Conservation (phyloP, 164 flowering plant genomes). For the Vitis cinerea region DNA sequence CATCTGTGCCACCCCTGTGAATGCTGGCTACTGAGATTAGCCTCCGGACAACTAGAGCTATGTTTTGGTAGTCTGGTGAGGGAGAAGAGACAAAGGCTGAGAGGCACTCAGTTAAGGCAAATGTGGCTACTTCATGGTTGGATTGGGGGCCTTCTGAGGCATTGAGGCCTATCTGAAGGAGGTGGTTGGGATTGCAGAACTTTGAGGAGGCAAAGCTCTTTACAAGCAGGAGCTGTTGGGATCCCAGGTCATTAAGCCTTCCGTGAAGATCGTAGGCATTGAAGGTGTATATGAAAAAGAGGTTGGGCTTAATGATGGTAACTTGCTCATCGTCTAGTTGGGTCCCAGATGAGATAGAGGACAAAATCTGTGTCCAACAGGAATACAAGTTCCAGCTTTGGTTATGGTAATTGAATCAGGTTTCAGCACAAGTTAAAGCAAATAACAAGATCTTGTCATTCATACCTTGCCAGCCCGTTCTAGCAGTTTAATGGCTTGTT, state of each 20-base stretch:
- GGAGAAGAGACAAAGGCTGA: constrained; percentile 45
- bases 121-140: constrained; percentile 55
- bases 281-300: constrained; percentile 63
- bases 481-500: constrained; percentile 60
- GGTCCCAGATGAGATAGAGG: constrained; percentile 27
- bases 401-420: no score
- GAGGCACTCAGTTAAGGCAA: constrained; percentile 52
- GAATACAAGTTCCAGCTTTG: no score
- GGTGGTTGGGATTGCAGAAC: constrained; percentile 43
- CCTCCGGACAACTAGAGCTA: constrained; percentile 51
- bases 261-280: constrained; percentile 60
- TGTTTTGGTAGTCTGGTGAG: constrained; percentile 48
- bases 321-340: constrained; percentile 27
- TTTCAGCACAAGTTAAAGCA: no score
- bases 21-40: constrained; percentile 40
- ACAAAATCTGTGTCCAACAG: constrained; percentile 49
- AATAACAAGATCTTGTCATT: no score
- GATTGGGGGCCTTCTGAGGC: constrained; percentile 48
- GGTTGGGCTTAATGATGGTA: constrained; percentile 38
- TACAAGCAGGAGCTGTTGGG: constrained; percentile 55
- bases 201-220: constrained; percentile 51
- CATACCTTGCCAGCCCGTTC: constrained; percentile 82
- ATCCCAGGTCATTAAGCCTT: constrained; percentile 41
- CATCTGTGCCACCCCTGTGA: constrained; percentile 52
- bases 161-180: constrained; percentile 55